Evolutionary conservation across 805 yeast species (phyloP).

Genomic region (Candida nanaspora): DNA sequence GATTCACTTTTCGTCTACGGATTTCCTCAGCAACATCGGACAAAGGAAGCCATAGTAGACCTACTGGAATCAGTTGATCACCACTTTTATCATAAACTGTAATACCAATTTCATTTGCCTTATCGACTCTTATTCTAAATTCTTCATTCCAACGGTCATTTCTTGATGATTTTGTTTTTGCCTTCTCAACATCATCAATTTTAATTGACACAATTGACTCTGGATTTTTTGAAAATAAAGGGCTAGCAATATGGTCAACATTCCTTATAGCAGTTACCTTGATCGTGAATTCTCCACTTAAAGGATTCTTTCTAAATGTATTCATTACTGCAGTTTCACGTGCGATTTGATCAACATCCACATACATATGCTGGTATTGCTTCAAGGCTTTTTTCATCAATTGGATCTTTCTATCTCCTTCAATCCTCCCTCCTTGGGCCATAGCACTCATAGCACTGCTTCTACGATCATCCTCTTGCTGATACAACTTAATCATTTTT

Average conservation of each 20-base stretch:
- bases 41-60: slow-evolving; percentile 82
- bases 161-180: slow-evolving; percentile 66
- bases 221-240: slow-evolving; percentile 68
- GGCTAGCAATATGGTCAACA: slow-evolving; percentile 87
- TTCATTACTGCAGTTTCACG: slow-evolving; percentile 59
- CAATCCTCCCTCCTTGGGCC: slow-evolving; percentile 82
- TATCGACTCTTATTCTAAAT: slow-evolving; percentile 73
- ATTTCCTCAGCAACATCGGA: slow-evolving; percentile 93
- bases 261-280: slow-evolving; percentile 75
- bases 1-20: slow-evolving; percentile 80
- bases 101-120: slow-evolving; percentile 87
- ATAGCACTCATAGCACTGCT: slow-evolving; percentile 74
- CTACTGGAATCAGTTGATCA: slow-evolving; percentile 72
- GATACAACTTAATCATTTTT: slow-evolving; percentile 78
- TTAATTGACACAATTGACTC: slow-evolving; percentile 74
- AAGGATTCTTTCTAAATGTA: slow-evolving; percentile 73
- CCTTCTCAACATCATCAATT: slow-evolving; percentile 82
- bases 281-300: slow-evolving; percentile 72
- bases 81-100: slow-evolving; percentile 79
- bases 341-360: slow-evolving; percentile 59
- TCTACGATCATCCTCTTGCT: slow-evolving; percentile 84
- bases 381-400: slow-evolving; percentile 76
- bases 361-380: slow-evolving; percentile 84
- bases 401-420: slow-evolving; percentile 79
- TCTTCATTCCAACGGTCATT: slow-evolving; percentile 80